Evolutionary conservation across 495 filamentous ascomycete genomes (phyloP).

Genomic region (Bryoglossum gracile): DNA sequence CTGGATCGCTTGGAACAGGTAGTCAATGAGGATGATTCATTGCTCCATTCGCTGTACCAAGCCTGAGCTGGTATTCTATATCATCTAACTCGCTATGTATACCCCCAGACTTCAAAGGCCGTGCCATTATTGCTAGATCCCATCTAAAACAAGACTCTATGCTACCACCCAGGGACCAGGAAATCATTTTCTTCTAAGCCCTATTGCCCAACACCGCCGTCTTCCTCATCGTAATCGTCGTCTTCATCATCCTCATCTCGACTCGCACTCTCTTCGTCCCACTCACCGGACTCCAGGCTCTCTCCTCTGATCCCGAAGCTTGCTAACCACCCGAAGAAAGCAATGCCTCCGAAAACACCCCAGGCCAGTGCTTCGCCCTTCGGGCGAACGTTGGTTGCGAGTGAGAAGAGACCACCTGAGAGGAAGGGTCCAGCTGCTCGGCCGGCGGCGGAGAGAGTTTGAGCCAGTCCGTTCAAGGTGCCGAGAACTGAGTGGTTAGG

Average conservation of each 20-base stretch:
- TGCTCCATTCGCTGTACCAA: too few species aligned
- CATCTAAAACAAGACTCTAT: too few species aligned
- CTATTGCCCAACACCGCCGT: conserved; percentile 8
- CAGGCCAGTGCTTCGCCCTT: conserved; percentile 76
- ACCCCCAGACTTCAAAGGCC: too few species aligned
- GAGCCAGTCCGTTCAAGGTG: conserved; percentile 86
- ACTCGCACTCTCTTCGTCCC: conserved; percentile 18
- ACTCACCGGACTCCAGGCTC: conserved; percentile 19
- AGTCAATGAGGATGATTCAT: too few species aligned
- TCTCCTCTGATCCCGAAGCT: conserved; percentile 57
- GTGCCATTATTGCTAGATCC: too few species aligned
- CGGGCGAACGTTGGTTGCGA: conserved; percentile 56
- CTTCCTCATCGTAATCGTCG: conserved; percentile 6
- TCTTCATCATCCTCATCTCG: conserved; percentile 1
- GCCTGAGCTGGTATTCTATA: too few species aligned
- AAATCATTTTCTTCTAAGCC: not conserved
- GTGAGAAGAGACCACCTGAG: conserved; percentile 74
- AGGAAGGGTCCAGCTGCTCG: conserved; percentile 84
- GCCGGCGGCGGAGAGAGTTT: conserved; percentile 87
- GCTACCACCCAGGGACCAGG: too few species aligned
- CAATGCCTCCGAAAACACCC: conserved; percentile 57
- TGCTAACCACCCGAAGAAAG: conserved; percentile 59
- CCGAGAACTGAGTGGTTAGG: conserved; percentile 81
- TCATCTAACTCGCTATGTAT: too few species aligned
- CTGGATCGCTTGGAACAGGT: too few species aligned